Evolutionary conservation across 1,284 basidiomycete genomes (phyloP).

Genomic region (Waitea zeae): DNA sequence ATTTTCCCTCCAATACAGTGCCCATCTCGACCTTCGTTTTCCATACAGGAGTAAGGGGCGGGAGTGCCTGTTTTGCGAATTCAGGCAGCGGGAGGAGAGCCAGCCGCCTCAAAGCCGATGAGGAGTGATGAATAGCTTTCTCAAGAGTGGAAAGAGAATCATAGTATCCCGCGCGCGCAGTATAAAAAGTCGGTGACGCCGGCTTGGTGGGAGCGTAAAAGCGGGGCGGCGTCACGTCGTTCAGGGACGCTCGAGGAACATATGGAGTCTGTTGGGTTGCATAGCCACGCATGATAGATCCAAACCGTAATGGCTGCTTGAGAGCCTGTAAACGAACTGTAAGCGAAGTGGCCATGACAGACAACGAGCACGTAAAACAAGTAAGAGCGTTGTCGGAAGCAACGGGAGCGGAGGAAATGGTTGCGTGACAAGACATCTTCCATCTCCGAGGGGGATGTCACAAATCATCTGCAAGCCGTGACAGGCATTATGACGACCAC

Average conservation of each 20-base stretch:
- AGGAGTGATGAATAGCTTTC: slow-evolving; percentile 39
- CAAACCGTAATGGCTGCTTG: no score
- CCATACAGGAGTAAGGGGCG: slow-evolving; percentile 49
- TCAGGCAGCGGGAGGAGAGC: slow-evolving; percentile 66
- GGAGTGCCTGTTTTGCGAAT: slow-evolving; percentile 45
- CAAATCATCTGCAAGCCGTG: no score
- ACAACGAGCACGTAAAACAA: no score
- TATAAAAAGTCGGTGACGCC: slow-evolving; percentile 81
- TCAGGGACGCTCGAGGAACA: slow-evolving; percentile 17
- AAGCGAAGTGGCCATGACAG: no score
- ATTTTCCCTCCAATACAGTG: slow-evolving; percentile 33
- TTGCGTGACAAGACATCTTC: no score
- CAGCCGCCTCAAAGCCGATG: slow-evolving; percentile 40
- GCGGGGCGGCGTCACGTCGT: slow-evolving; percentile 11
- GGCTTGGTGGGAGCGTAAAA: slow-evolving; percentile 17
- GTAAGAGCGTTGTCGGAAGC: no score
- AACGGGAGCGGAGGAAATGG: no score
- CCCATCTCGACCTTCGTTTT: slow-evolving; percentile 44
- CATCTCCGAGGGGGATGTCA: no score
- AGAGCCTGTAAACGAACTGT: no score
- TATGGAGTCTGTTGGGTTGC: slow-evolving; percentile 9
- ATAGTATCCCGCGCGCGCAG: slow-evolving; percentile 66
- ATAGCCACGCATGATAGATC: no score
- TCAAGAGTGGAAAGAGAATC: slow-evolving; percentile 61
- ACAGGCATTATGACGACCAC: no score